A percentile compares a stretch with the other conserved stretches of the same genome.
These are phyloP conservation scores for Dendrocalamus latiflorus DNA, from an alignment of 202 grass and related monocot genomes.

Conservation along the genomic window DNA sequence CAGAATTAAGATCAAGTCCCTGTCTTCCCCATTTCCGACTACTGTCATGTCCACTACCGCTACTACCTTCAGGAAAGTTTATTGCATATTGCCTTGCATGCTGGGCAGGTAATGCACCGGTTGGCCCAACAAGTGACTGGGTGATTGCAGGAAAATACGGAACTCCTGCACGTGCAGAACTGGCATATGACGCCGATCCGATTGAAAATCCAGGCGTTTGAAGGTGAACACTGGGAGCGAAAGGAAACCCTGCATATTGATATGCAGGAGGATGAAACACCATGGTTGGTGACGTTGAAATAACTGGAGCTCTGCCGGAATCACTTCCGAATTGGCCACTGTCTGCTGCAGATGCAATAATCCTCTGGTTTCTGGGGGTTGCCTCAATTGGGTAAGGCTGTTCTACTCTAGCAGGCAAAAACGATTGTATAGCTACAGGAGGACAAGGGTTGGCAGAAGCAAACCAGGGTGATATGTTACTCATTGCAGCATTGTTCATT, in stretches of 20 bases:
- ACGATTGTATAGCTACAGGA: conserved; percentile 59
- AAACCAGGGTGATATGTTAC: conserved; percentile 67
- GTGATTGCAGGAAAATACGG: conserved; percentile 53
- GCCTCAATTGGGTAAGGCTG: conserved; percentile 57
- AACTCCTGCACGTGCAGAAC: conserved; percentile 49
- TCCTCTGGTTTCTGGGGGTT: conserved; percentile 48
- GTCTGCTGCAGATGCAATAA: conserved; percentile 46
- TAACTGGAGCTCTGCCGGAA: conserved; percentile 45
- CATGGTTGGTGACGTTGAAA: conserved; percentile 70
- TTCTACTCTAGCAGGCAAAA: conserved; percentile 70
- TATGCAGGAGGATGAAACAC: conserved; percentile 59
- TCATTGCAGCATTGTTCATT: conserved; percentile 57
- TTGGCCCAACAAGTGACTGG: conserved; percentile 47
- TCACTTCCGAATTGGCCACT: conserved; percentile 54
- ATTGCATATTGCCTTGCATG: conserved; percentile 66
- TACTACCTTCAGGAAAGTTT: conserved; percentile 66
- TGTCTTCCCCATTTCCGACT: conserved; percentile 67
- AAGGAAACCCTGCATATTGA: conserved; percentile 61
- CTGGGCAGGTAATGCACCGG: conserved; percentile 45
- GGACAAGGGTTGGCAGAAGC: conserved; percentile 37
- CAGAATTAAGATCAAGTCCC: conserved; percentile 85
- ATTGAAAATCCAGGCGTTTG: conserved; percentile 52
- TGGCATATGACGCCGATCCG: conserved; percentile 51
- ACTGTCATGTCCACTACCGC: conserved; percentile 52
- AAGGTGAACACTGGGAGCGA: conserved; percentile 56